phyloP scores from a whole-genome alignment of 2,329 filamentous ascomycete species.

The Xylaria sp. region DNA sequence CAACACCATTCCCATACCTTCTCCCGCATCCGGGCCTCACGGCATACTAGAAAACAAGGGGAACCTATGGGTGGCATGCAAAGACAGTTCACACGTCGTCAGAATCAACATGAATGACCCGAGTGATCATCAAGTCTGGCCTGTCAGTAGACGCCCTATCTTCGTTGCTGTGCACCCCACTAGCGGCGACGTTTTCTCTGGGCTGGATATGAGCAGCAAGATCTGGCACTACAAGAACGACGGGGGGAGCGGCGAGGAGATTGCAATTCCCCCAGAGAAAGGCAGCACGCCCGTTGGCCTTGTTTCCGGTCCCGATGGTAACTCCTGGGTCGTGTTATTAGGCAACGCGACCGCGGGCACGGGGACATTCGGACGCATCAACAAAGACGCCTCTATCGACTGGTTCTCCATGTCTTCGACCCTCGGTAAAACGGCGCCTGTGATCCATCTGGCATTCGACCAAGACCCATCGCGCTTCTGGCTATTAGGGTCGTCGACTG shows the following conservation, averaged over 20 bases:
- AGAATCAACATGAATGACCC: neutral
- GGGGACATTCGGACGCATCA: neutral
- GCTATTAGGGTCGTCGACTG: neutral
- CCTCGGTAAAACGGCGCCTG: neutral
- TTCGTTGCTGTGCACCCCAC: neutral
- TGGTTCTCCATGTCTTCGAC: neutral
- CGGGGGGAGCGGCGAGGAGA: neutral
- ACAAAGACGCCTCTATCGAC: neutral
- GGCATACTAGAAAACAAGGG: neutral
- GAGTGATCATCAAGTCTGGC: neutral
- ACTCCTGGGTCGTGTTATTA: neutral
- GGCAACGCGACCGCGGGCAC: neutral
- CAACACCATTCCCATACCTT: neutral
- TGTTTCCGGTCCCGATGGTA: neutral
- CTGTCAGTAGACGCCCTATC: neutral
- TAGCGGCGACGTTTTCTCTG: neutral
- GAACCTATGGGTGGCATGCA: neutral
- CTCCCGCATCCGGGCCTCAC: neutral
- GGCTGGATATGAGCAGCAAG: neutral
- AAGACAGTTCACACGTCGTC: neutral
- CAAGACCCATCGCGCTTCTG: neutral
- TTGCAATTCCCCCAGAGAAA: neutral
- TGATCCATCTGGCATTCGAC: neutral
- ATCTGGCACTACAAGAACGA: conserved; percentile 1
- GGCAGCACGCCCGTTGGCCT: neutral